Conservation (phyloP, 345 rosid species). For the Nasturtium officinale region DNA sequence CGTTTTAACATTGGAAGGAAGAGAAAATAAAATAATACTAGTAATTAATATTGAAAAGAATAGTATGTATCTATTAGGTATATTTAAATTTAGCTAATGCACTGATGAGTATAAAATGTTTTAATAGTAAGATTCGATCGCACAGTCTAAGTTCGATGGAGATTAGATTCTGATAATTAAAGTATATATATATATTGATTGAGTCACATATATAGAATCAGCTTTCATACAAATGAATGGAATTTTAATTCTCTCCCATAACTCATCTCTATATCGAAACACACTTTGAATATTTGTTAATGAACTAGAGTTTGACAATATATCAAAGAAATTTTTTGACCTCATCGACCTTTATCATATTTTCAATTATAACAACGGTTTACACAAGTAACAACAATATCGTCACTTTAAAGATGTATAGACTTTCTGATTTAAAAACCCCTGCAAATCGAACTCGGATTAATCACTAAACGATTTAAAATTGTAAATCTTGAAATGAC, state of each 20-base stretch:
- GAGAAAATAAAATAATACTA: neutral
- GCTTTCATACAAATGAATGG: constrained; percentile 14
- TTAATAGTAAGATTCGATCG: constrained; percentile 17
- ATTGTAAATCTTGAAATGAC: neutral
- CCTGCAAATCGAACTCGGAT: neutral
- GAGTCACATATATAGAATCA: constrained; percentile 25
- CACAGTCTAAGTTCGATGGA: constrained; percentile 23
- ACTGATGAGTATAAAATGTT: neutral
- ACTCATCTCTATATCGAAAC: neutral
- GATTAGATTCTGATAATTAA: constrained; percentile 27
- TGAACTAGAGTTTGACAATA: constrained; percentile 20
- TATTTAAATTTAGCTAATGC: constrained; percentile 5
- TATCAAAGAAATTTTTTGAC: neutral
- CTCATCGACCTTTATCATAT: constrained; percentile 1
- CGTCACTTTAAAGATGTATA: neutral
- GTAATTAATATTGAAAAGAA: neutral
- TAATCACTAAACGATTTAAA: neutral
- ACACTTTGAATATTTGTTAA: constrained; percentile 8
- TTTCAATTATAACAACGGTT: neutral
- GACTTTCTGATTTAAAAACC: neutral
- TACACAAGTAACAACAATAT: neutral
- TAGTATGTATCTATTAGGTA: neutral
- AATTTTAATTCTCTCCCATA: neutral
- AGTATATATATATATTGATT: neutral
- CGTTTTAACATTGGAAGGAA: neutral